These are phyloP conservation scores for Coelastrella sp. DNA, from an alignment of 139 green algal species.

Conservation along the genomic window DNA sequence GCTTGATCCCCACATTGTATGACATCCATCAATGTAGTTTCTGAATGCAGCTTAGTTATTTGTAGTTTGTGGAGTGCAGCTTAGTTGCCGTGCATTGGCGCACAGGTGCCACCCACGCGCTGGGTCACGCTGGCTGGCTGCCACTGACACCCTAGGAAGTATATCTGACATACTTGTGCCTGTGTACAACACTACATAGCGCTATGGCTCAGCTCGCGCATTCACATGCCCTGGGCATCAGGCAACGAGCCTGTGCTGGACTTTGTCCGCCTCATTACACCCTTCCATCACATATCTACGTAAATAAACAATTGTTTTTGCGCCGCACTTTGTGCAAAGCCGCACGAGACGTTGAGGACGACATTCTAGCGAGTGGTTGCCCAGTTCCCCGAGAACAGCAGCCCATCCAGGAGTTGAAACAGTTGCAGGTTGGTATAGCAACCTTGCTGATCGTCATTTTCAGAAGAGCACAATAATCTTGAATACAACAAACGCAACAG, in stretches of 20 bases:
- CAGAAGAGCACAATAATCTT: too few relatives aligned
- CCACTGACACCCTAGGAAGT: not conserved
- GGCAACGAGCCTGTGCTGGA: not conserved
- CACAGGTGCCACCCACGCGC: not conserved
- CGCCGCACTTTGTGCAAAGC: not conserved
- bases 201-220: not conserved
- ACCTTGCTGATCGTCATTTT: too few relatives aligned
- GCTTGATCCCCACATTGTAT: too few relatives aligned
- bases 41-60: too few relatives aligned
- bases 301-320: not conserved
- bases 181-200: too few relatives aligned
- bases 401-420: conserved; percentile 46
- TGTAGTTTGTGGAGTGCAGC: too few relatives aligned
- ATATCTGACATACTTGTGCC: too few relatives aligned
- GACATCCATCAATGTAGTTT: too few relatives aligned
- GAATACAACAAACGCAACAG: too few relatives aligned
- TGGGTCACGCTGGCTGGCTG: not conserved
- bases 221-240: not conserved
- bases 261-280: not conserved
- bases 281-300: not conserved
- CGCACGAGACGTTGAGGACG: not conserved
- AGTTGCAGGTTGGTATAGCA: conserved; percentile 11
- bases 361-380: conserved; percentile 27
- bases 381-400: conserved; percentile 53
- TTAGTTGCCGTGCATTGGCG: not conserved